Base-by-base conservation (phyloP, 179 eudicot genomes). In the Silene noctiflora region DNA sequence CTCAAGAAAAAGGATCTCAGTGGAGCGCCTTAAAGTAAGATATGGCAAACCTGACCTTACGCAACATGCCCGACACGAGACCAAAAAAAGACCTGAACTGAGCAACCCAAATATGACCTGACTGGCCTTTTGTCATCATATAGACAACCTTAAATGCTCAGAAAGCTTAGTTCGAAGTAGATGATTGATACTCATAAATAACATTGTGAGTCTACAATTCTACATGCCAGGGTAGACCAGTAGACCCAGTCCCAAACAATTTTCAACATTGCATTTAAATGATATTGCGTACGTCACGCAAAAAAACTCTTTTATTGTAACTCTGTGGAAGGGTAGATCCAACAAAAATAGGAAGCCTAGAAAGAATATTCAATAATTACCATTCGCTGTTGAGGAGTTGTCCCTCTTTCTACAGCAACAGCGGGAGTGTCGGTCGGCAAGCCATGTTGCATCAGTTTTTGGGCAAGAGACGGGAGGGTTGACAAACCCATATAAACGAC, bases 401-500 rank as follows among this genome's bases (percentile, higher is more conserved):
- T 95, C 71, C 99, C 99, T 80, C 93, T 84, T 84, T 95, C 99
- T 67, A 95, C 90, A 60, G 99, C 99, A 61, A 83, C 98, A 71
- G 97, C 88, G 62, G 99, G 98, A 6, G 94, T 95, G 71, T 89
- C 77, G 0, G 83, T 74, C 11, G 95, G 90, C 85, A 93, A 79
- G 66, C 99, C 98, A 71, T 89, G 91, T 62, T 84, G 86, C 75
- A 93, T 91, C 83, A 95, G 73, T 69, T 89, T 95, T 65, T 79
- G 82, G 67, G 94, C 87, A 72, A 95, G 97, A 72, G 97, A 88
- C 69, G 98, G 99, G 42, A 95, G 92, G 48, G 99, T 95, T 31
- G 99, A 86, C 84, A 95, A 84, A 62, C 99, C 99, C 99, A 95
- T 95, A 59, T 95, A 95, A 21, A 95, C 90, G 35, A 95, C 99